Conservation (phyloP, 345 rosid genomes). For the Hirschfeldia incana region DNA sequence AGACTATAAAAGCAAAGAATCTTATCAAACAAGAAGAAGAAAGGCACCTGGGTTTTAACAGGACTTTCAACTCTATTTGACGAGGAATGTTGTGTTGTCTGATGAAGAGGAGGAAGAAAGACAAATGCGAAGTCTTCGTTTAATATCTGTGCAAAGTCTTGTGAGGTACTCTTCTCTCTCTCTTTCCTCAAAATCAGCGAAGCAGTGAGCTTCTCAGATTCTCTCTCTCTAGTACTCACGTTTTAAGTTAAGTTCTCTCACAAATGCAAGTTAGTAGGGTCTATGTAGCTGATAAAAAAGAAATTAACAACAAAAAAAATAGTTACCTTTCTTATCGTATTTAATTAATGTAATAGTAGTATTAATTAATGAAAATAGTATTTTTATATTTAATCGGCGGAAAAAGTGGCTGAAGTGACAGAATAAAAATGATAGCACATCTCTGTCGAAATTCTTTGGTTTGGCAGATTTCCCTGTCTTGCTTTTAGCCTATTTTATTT, state of each 20-base stretch:
- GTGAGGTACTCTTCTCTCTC: conserved; percentile 41
- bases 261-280: conserved; percentile 24
- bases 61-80: conserved; percentile 1
- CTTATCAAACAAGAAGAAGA: not conserved
- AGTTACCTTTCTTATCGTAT: conserved; percentile 22
- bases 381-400: not conserved
- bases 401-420: conserved; percentile 18
- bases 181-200: conserved; percentile 44
- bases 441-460: conserved; percentile 16
- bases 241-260: conserved; percentile 30
- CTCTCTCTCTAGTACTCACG: conserved; percentile 33
- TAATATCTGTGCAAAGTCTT: conserved; percentile 36
- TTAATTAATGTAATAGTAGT: not conserved
- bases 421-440: conserved; percentile 14
- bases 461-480: conserved; percentile 20
- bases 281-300: not conserved
- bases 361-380: no score
- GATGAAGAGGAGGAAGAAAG: conserved; percentile 15
- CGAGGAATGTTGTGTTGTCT: not conserved
- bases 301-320: not conserved
- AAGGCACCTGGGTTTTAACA: conserved; percentile 23
- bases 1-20: not conserved
- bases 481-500: not conserved
- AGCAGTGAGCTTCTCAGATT: conserved; percentile 36
- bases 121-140: conserved; percentile 14